Evolutionary conservation across 2,329 filamentous ascomycete genomes (phyloP), one percentile per base, ranked within the genome.

Genomic region (Biscogniauxia marginata): DNA sequence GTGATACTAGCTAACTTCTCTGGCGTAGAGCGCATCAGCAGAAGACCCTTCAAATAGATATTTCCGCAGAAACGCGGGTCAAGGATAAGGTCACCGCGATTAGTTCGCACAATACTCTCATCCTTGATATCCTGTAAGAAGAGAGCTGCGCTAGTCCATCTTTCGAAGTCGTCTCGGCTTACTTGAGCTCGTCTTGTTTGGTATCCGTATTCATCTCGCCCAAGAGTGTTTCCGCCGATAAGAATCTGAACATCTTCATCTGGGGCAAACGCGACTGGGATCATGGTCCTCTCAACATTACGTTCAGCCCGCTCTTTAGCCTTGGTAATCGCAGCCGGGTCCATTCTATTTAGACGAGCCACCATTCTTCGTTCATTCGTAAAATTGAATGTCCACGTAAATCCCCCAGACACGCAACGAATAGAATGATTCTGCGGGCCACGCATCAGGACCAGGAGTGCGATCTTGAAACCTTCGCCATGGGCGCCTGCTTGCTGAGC

Each of bases 381-480:
- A 48, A 70, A 70, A 46, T 69, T 64, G 57, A 73, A 73, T 9
- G n/a, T 62, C 68, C 67, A 71, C 1, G 52, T 59, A 52, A 68
- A 67, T 4, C 62, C 59, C 1, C 69, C 67, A 0, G 67, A 62
- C 11, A 49, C 43, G 52, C 66, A 73, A 2, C 57, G 53, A 3
- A 73, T 55, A 9, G 30, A 46, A 49, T 72, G 68, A 30, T 71
- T 70, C 39, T 65, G 61, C 3, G 34, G 52, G 1, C 48, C 49
- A 24, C 71, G 60, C 62, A 71, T 51, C 2, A 74, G 53, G n/a
- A 65, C 61, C 9, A 72, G 54, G n/a, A 70, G 49, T 3, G 69
- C 66, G n/a, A 69, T 34, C 46, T 71, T 70, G 30, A 73, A 60
- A 2, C 71, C 69, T 30, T 72, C 68, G 8, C 70, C 70, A 23